Evolutionary conservation across 306 rosid genomes (phyloP), one percentile per base, ranked within the genome.

Genomic region (Gastrolobium villosum): DNA sequence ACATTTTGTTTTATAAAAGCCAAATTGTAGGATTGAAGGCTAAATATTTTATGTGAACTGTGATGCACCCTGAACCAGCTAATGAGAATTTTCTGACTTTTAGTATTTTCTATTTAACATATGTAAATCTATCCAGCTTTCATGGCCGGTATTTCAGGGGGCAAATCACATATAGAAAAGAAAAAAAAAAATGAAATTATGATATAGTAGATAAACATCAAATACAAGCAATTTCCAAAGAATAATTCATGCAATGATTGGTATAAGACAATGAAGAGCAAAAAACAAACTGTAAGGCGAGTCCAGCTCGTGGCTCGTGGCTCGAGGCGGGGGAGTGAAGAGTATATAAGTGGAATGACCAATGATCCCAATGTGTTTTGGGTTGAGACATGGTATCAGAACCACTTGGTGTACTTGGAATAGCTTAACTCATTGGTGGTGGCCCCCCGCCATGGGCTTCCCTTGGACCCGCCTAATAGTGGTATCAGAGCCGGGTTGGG

Each of bases 11-110:
- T 31, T 63, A 11, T 40, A 43, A 36, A 1, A 31, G 14, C 56
- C 20, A 46, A 26, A 15, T 6, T 28, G 15, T 13, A 63, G 39
- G 37, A 14, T 37, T 45, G 5, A 5, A 20, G 41, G 31, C 52
- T 32, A 71, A 36, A 49, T 44, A 60, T 60, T 75, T 69, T 35
- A 50, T 39, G 60, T 75, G 44, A 75, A 37, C 13, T 20, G 39
- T n/a, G 48, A 61, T 32, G 50, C 65, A 68, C 49, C 50, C 35
- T 5, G 43, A 50, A 67, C 77, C 77, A 81, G 52, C 63, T 76
- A 70, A 66, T 67, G 7, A 35, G 43, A 56, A 8, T 37, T 55
- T 55, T 41, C 10, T 43, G 40, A 63, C 35, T 60, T 39, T 7
- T 34, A 49, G 28, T 48, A 60, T 9, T 75, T 55, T 31, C 26